Evolutionary conservation across 331 rosid genomes (phyloP), one percentile per base, ranked within the genome.

Genomic region (Saraca asoca): DNA sequence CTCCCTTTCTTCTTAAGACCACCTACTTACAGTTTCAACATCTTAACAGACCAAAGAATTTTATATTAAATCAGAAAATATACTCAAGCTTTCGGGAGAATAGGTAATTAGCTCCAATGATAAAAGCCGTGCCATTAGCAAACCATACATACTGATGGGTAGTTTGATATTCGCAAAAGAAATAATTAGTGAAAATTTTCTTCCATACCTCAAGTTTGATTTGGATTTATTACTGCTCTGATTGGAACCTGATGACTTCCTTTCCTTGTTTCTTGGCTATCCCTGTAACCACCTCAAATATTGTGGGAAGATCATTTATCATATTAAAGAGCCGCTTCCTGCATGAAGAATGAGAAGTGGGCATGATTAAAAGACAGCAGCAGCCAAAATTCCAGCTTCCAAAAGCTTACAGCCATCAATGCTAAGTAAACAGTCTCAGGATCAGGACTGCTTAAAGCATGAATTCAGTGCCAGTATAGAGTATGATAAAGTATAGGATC

Each of bases 241-340:
- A 60, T 84, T 88, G 57, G 96, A 85, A 75, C 79, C 78, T 49
- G 94, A 77, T 65, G 87, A 66, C 78, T 77, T 86, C 96, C 84
- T 84, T 89, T 48, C 72, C 85, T 77, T 78, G 90, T 77, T 86
- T 89, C 86, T 82, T 89, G 62, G 75, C 80, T 46, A 69, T 31
- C 72, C 94, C 96, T 5, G 91, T 79, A 45, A 87, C 91, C 78
- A 81, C 84, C 77, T 89, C 96, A 39, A 79, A 82, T 78, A 87
- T 75, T 29, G 96, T 85, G 2, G 96, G 96, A 71, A 89, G 95
- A 51, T 89, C 96, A 63, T 83, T 89, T 70, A 89, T 87, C 95
- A 89, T 82, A 72, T 79, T 81, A 60, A 89, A 89, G 24, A 87
- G 91, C 16, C 81, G 83, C 62, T 89, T 89, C 89, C 96, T 89